Conservation (phyloP, 2,329 filamentous ascomycete genomes). For the Tolypocladium inflatum region DNA sequence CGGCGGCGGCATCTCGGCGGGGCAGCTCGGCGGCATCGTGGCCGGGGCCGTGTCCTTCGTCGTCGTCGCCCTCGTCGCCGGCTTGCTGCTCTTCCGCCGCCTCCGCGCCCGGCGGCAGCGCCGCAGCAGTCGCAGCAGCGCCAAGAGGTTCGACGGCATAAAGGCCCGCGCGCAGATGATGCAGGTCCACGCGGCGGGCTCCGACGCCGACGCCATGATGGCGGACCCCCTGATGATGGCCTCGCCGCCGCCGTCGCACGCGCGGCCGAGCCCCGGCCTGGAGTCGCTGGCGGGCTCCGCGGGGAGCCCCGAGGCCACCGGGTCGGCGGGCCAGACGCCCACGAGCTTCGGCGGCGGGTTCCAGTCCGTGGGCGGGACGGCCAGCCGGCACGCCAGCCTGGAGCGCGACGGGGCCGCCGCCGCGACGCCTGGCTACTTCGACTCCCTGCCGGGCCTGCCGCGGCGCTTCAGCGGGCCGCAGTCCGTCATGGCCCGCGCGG, state of each 20-base stretch:
- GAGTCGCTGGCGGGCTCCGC: background rate
- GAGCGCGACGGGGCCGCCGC: background rate
- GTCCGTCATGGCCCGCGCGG: slow-evolving; percentile 10
- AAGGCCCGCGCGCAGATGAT: slow-evolving; percentile 2
- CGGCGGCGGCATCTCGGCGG: slow-evolving; percentile 24
- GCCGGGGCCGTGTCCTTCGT: slow-evolving; percentile 40
- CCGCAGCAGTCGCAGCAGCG: background rate
- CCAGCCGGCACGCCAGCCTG: background rate
- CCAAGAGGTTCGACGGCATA: background rate
- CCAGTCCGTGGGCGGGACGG: background rate
- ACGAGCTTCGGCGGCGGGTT: background rate
- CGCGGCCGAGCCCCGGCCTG: background rate
- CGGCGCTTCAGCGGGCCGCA: background rate
- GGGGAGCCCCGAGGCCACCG: background rate
- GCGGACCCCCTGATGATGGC: slow-evolving; percentile 28
- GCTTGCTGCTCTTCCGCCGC: slow-evolving; percentile 39
- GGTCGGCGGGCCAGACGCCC: background rate
- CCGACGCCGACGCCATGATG: slow-evolving; percentile 33
- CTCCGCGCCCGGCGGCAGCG: slow-evolving; percentile 24
- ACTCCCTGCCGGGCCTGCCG: background rate
- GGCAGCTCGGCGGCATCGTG: slow-evolving; percentile 43
- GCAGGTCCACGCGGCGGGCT: slow-evolving; percentile 29
- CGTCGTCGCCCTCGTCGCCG: slow-evolving; percentile 33
- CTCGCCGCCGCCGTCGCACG: slow-evolving; percentile 9
- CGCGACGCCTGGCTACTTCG: background rate